These are phyloP conservation scores for Ogataea hybrid DNA, from an alignment of 1,139 yeast genomes.

Conservation along the genomic window DNA sequence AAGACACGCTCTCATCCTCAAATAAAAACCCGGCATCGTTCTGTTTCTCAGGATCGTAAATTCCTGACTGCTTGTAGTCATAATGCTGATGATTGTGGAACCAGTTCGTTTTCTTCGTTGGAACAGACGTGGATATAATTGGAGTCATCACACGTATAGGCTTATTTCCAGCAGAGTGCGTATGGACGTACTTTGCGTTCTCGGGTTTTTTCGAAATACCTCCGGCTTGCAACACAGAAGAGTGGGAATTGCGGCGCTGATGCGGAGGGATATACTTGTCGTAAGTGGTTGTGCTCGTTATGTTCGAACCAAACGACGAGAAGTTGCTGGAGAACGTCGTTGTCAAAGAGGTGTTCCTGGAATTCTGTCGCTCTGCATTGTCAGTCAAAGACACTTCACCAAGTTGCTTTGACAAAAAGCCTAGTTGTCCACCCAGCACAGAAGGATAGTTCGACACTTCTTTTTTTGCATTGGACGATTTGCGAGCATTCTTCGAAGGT, in stretches of 20 bases:
- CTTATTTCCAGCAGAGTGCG: constrained; percentile 15
- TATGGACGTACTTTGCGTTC: constrained; percentile 7
- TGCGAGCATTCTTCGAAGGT: constrained; percentile 6
- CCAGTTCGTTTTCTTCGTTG: constrained; percentile 43
- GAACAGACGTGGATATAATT: constrained; percentile 41
- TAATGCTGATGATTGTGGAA: constrained; percentile 32
- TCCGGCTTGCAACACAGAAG: constrained; percentile 18
- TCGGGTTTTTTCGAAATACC: constrained; percentile 22
- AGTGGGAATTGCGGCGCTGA: constrained; percentile 39
- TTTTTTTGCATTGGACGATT: constrained; percentile 12
- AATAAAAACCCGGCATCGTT: constrained; percentile 19
- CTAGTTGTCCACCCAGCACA: constrained; percentile 13
- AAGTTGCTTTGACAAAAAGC: constrained; percentile 25
- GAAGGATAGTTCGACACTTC: constrained; percentile 14
- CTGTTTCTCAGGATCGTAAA: constrained; percentile 8
- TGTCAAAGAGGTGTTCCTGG: constrained; percentile 26
- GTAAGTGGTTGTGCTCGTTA: constrained; percentile 21
- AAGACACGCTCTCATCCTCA: constrained; percentile 14
- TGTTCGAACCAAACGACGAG: constrained; percentile 27
- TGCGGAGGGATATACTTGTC: constrained; percentile 47
- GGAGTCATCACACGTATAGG: constrained; percentile 27
- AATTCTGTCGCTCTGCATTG: constrained; percentile 15
- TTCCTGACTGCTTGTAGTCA: constrained; percentile 1
- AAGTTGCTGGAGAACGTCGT: constrained; percentile 24
- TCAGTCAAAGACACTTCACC: constrained; percentile 18